Base-by-base conservation (phyloP, 169 alveolate genomes). In the Cyclospora cayetanensis region DNA sequence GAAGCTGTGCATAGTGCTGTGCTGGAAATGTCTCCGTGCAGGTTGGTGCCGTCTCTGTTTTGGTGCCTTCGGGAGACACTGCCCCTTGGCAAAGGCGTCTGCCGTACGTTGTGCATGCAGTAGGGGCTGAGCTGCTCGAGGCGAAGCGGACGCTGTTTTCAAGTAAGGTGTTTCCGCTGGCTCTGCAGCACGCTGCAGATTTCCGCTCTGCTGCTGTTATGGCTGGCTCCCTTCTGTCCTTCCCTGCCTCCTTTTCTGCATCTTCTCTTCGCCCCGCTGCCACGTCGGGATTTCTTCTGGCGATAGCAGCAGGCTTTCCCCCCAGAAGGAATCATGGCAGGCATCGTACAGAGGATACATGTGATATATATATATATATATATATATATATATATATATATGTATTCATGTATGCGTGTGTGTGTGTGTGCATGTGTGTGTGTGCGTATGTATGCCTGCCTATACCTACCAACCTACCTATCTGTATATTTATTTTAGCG, bases 101-200 rank as follows among this genome's bases (percentile, higher is more conserved):
- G 70, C 90, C 76, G 4, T 34, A 15, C 34, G 29, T n/a, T 20
- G 63, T 76, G 41, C 66, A n/a, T 76, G 87, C 68, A 43, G 68
- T 43, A 3, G 63, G 70, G 39, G 70, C 87, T 27, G 70, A 80
- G 11, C 66, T 76, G 25, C 31, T 53, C 1, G 70, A 52, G 35
- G 53, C 90, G 18, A 80, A 31, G 34, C 15, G 4, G 31, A 80
- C 22, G 2, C 9, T 31, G 9, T 80, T 80, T 31, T 1, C 87
- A 0, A 15, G 87, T 46, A 22, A 42, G 87, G 25, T 68, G 31
- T 25, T 60, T 60, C 31, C 22, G 11, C 22, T 9, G 35, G n/a
- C 12, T 5, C 9, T 11, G 72, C 4, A 11, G 31, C 9, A 60
- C 29, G 34, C 9, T 5, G 31, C 25, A n/a, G n/a, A n/a, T n/a